These are phyloP conservation scores for Lindgomyces ingoldianus DNA, from an alignment of 495 filamentous ascomycete species.

Conservation along the genomic window DNA sequence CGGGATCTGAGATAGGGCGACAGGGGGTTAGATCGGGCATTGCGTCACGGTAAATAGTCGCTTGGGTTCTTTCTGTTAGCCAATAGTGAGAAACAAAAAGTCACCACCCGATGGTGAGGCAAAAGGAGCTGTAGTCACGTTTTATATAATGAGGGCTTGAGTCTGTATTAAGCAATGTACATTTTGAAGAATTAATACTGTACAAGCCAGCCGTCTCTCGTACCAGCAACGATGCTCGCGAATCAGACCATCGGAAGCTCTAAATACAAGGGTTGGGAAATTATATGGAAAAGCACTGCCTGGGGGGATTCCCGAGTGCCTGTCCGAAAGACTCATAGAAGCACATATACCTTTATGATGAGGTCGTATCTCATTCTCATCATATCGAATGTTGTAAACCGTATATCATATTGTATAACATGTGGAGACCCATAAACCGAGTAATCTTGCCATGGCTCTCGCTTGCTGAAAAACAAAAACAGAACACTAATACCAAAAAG, in stretches of 20 bases:
- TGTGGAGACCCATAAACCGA: not conserved
- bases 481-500: slow-evolving; percentile 9
- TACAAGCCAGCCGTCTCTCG: not conserved
- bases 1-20: too few species aligned
- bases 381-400: not conserved
- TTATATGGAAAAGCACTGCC: not conserved
- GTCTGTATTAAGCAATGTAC: slow-evolving; percentile 10
- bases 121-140: too few species aligned
- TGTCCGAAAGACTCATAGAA: not conserved
- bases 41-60: too few species aligned
- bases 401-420: not conserved
- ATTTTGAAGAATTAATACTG: slow-evolving; percentile 1
- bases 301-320: not conserved
- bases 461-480: slow-evolving; percentile 1
- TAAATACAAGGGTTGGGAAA: not conserved
- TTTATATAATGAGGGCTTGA: too few species aligned
- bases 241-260: not conserved
- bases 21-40: too few species aligned
- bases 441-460: not conserved
- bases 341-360: not conserved
- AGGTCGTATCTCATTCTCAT: not conserved
- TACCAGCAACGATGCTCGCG: slow-evolving; percentile 9
- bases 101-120: too few species aligned
- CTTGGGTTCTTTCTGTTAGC: too few species aligned
- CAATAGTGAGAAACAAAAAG: too few species aligned